These are phyloP conservation scores for Candida takata DNA, from an alignment of 805 yeast species.

Conservation along the genomic window DNA sequence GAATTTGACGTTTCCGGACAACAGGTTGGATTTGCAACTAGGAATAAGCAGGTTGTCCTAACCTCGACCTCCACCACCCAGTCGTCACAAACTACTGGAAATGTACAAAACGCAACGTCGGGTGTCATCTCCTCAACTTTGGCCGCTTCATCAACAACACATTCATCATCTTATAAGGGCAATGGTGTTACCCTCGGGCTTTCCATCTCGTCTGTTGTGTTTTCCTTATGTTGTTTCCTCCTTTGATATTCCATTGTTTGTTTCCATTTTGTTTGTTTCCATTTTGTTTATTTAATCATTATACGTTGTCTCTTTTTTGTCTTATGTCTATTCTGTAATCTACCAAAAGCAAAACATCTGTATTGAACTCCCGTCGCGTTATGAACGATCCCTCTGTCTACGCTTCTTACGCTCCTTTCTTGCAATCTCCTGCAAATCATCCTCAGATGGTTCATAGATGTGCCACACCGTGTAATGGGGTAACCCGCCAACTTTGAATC, in stretches of 20 bases:
- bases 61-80: slow-evolving; percentile 19
- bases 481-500: slow-evolving; percentile 76
- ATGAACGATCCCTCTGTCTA: slow-evolving; percentile 24
- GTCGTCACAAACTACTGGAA: slow-evolving; percentile 1
- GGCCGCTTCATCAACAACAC: not conserved
- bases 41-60: slow-evolving; percentile 25
- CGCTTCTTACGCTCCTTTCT: slow-evolving; percentile 60
- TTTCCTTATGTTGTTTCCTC: no score
- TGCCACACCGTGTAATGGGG: slow-evolving; percentile 92
- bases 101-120: not conserved
- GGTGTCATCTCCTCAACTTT: not conserved
- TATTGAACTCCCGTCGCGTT: no score
- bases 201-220: no score
- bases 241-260: no score
- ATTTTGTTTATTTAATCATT: no score
- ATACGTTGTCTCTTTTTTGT: no score
- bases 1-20: slow-evolving; percentile 48
- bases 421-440: slow-evolving; percentile 66
- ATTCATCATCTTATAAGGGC: not conserved
- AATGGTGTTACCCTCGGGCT: no score
- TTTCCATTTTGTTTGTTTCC: no score
- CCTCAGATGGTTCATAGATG: slow-evolving; percentile 83
- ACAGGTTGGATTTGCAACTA: slow-evolving; percentile 47
- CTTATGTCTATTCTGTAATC: no score
- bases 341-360: no score